Evolutionary conservation across 2,329 filamentous ascomycete genomes (phyloP), one percentile per base, ranked within the genome.

Genomic region (Aspergillus fructus): DNA sequence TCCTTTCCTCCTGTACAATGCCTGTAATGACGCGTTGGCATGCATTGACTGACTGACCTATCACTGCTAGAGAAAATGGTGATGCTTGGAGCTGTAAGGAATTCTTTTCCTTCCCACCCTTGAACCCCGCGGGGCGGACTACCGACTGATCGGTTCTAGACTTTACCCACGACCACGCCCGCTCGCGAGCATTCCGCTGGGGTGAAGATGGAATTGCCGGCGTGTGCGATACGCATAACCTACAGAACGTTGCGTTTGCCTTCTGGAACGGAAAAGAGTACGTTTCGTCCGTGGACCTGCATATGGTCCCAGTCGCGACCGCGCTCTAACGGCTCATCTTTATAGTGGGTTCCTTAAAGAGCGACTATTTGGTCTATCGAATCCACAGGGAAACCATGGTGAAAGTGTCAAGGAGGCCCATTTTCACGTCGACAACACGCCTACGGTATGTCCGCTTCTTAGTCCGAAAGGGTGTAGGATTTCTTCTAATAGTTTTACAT

Each of bases 241-340:
- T 89, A 54, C 90, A 96, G 76, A 96, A 97, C 74, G 89, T 97
- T 74, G 91, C 90, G 3, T 97, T 97, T 80, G 87, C 91, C 52
- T 97, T 97, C 74, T 97, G 93, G 93, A 97, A 97, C 73, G 93
- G 92, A 74, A 86, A 97, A 79, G 93, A 97, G 92, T 96, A 73
- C 66, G 84, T 75, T 46, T 34, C 12, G 43, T 13, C 37, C 21
- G 21, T 23, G 23, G 21, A 41, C 23, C 12, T 19, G 9, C 33
- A 21, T 13, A 40, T 41, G 42, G n/a, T 33, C 30, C 42, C 21
- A 21, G 13, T 9, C 19, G 15, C 21, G 12, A 21, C 51, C 49
- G 49, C 21, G 42, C 50, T 41, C 37, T 54, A 43, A 52, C 54
- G 11, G 39, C 39, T 33, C 23, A 55, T 66, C 27, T 11, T 21